Base-by-base conservation (phyloP, 1,139 yeast species). In the Waltiozyma sp. region DNA sequence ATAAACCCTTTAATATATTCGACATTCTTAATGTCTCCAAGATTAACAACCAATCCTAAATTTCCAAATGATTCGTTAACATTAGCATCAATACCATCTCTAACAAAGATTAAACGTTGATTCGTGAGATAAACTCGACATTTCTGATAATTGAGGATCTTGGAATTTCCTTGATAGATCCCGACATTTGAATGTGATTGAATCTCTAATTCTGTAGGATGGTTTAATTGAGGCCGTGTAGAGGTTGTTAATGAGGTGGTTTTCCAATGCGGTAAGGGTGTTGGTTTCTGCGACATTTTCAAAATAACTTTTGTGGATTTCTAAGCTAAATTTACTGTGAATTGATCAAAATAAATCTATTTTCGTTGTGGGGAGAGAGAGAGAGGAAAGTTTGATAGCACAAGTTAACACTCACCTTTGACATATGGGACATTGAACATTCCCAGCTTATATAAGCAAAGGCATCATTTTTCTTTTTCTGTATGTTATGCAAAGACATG, bases 71-170 rank as follows among this genome's bases (percentile, higher is more conserved):
- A 13, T 6, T 26, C 34, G 18, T 14, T n/a, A 16, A 10, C 10
- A 15, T n/a, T 31, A 15, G 4, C 15, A 10, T 31, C 15, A 6
- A 14, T 4, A 4, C 14, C 18, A 14, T 31, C 34, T n/a, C 34
- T 31, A 13, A 88, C 74, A 58, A 80, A 89, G 19, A 89, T 77
- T 3, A 91, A 61, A 40, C 97, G 65, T 45, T 70, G 71, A 38
- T 78, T 75, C 0, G 97, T 88, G 40, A 91, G 64, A 56, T 88
- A 89, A 0, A 84, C 56, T 37, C 95, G 66, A 1, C 97, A 97
- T 49, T 72, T 65, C 56, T 86, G 95, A 46, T 80, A 75, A 28
- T 73, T 68, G 2, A 65, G 43, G 19, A 85, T 73, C 62, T 85
- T 85, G 52, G 68, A 67, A 45, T 75, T 75, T 19, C 88, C 91